phyloP scores from a whole-genome alignment of 331 rosid genomes.

The Telfairia occidentalis region DNA sequence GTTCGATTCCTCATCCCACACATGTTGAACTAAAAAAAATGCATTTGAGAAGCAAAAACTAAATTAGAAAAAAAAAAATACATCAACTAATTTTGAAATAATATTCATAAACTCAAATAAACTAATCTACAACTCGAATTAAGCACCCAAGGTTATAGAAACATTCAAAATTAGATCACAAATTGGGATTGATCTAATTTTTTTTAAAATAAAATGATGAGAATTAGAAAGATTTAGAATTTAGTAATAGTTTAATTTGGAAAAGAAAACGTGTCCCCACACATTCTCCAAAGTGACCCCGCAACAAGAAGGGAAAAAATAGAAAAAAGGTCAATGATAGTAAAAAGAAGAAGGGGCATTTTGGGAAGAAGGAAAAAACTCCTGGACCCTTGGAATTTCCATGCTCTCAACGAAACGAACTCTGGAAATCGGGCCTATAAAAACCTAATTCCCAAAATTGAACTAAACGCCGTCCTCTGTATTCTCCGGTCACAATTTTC shows the following conservation, averaged over 20 bases:
- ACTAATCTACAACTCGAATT: not conserved
- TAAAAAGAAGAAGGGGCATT: not conserved
- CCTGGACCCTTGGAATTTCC: slow-evolving; percentile 6
- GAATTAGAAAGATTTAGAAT: not conserved
- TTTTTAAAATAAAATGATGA: not conserved
- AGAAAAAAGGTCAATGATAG: not conserved
- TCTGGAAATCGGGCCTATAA: not conserved
- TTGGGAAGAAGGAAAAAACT: not conserved
- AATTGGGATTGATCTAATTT: not conserved
- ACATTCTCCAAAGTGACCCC: not conserved
- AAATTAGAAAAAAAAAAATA: too few relatives aligned
- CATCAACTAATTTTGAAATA: too few relatives aligned
- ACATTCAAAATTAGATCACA: not conserved
- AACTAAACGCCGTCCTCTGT: not conserved
- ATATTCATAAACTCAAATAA: not conserved
- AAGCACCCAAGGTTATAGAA: not conserved
- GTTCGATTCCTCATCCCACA: too few relatives aligned
- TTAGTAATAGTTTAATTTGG: not conserved
- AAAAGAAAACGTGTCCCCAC: not conserved
- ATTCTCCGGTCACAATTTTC: not conserved
- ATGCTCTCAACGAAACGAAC: not conserved
- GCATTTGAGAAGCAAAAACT: too few relatives aligned
- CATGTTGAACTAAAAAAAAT: too few relatives aligned
- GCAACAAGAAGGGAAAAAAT: not conserved
- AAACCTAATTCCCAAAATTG: not conserved